Conservation (phyloP, 2,329 filamentous ascomycete genomes). For the Laburnicola sp. region DNA sequence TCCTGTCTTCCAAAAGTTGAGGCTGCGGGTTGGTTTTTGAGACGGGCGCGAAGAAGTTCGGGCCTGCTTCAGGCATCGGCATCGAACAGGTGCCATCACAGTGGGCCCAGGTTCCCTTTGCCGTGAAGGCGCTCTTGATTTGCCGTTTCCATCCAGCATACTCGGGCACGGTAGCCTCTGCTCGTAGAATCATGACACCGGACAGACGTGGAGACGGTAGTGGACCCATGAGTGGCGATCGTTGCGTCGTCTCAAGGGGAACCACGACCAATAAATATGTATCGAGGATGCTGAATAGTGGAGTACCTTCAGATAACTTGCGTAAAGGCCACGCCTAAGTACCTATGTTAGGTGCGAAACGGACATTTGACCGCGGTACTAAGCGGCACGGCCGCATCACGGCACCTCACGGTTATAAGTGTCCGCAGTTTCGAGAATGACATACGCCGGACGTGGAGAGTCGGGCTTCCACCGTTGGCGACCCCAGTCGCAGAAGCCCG, state of each 20-base stretch:
- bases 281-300: background rate
- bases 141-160: conserved; percentile 40
- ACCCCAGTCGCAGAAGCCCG: conserved; percentile 13
- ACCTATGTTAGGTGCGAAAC: conserved; percentile 8
- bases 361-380: conserved; percentile 19
- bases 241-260: background rate
- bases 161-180: conserved; percentile 34
- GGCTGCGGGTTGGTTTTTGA: conserved; percentile 31
- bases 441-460: conserved; percentile 11
- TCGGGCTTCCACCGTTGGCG: conserved; percentile 27
- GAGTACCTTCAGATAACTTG: conserved; percentile 2
- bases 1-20: conserved; percentile 38
- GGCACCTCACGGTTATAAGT: conserved; percentile 19
- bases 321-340: conserved; percentile 3
- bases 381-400: conserved; percentile 11
- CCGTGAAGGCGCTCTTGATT: conserved; percentile 35
- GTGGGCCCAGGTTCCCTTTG: conserved; percentile 39
- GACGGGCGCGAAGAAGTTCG: conserved; percentile 23
- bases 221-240: conserved; percentile 18
- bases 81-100: conserved; percentile 37
- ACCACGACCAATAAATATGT: background rate
- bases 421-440: conserved; percentile 14
- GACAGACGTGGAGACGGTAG: conserved; percentile 34
- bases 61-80: conserved; percentile 40
- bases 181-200: conserved; percentile 30